Evolutionary conservation across 2,329 filamentous ascomycete genomes (phyloP), one percentile per base, ranked within the genome.

Genomic region (Tolypocladium amazonense): DNA sequence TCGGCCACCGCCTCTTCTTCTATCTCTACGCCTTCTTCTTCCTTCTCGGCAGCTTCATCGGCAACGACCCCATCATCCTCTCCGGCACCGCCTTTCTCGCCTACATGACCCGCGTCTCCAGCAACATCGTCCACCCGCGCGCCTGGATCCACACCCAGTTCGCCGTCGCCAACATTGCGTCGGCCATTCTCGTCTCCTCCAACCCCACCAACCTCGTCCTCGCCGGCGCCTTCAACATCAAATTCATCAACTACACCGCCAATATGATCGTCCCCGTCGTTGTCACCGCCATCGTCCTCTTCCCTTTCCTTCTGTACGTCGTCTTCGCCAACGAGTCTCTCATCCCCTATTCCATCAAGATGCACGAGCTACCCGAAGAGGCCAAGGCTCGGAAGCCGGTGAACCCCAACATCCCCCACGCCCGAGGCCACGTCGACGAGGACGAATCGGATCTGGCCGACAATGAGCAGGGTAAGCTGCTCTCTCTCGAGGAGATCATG

Each of bases 151-250:
- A 85, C 65, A 83, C 82, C 2, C 88, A 91, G 61, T 90, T 90
- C 60, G 81, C 88, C 20, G 71, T 89, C 1, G 87, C 87, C 57
- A 90, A 90, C 62, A 88, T 90, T 56, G 85, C 84, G 2, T 90
- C 88, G 0, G 87, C 88, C 0, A 88, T 90, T 30, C 76, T 92
- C 15, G 88, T 92, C 12, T 90, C 88, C 0, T 90, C 88, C 0
- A 91, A 91, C 61, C 88, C 88, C 0, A 90, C 88, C 2, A 91
- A 91, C 59, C 79, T 90, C 9, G 88, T 90, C 0, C 79, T 90
- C 0, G 87, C 88, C 0, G 87, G 88, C 4, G 88, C 88, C 2
- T 90, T 90, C 67, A 67, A 81, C 4, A 86, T 90, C 74, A 87
- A 81, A 57, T 90, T 90, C 70, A 83, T 90, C 67, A 77, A 82